Conservation (phyloP, 148 eudicot genomes). For the Cornus florida region DNA sequence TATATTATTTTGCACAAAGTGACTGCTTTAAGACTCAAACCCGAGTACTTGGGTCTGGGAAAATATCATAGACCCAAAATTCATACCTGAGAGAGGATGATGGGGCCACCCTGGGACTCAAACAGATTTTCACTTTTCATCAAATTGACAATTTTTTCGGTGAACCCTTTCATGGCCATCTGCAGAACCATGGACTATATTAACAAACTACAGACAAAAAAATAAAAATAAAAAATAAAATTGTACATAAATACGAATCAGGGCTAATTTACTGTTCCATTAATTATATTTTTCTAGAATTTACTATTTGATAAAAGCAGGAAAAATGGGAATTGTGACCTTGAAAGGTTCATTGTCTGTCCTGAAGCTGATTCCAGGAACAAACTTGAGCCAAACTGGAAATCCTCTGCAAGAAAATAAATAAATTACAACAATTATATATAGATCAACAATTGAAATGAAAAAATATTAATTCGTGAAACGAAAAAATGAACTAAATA, state of each 20-base stretch:
- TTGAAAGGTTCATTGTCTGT: constrained; percentile 90
- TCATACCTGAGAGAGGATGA: constrained; percentile 83
- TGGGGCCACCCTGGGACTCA: constrained; percentile 92
- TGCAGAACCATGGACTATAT: constrained; percentile 19
- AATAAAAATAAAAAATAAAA: not conserved
- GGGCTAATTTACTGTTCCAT: not conserved
- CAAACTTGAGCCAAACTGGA: constrained; percentile 95
- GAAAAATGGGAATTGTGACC: constrained; percentile 32
- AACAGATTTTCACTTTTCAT: constrained; percentile 72
- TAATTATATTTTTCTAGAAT: not conserved
- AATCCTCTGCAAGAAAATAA: constrained; percentile 60
- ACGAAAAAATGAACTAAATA: not conserved
- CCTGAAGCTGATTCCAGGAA: constrained; percentile 91
- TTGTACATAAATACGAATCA: constrained; percentile 9
- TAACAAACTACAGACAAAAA: not conserved
- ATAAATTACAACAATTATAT: constrained; percentile 1
- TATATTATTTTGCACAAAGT: too few relatives aligned
- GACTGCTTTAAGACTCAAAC: too few relatives aligned
- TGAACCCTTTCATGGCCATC: constrained; percentile 83
- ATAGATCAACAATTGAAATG: not conserved
- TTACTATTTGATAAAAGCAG: not conserved
- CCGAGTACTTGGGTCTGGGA: too few relatives aligned
- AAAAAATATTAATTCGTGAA: constrained; percentile 1
- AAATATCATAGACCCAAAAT: not conserved
- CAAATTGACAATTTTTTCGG: constrained; percentile 69